These are phyloP conservation scores for Pseudonitzschia multiseries DNA, from an alignment of 108 stramenopile genomes.

Conservation along the genomic window DNA sequence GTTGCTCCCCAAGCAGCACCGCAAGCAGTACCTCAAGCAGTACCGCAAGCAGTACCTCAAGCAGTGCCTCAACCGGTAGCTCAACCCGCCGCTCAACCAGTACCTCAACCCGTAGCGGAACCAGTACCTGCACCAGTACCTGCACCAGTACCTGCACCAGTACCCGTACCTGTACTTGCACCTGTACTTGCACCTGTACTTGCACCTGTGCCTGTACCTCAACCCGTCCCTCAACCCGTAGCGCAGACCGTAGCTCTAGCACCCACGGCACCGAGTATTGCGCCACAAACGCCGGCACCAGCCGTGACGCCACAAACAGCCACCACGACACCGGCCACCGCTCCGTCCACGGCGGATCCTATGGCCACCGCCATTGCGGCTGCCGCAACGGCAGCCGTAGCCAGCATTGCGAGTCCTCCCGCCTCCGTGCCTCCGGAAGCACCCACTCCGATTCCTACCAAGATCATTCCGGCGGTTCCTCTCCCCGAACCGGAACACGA, in stretches of 20 bases:
- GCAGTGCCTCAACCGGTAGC: no score
- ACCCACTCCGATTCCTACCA: conserved; percentile 3
- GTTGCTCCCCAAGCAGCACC: no score
- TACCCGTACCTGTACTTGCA: no score
- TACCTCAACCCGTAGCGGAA: no score
- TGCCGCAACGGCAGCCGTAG: not conserved
- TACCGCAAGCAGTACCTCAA: no score
- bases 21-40: no score
- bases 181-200: no score
- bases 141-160: no score
- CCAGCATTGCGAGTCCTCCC: not conserved
- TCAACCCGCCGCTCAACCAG: no score
- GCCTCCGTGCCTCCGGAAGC: not conserved
- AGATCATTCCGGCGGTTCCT: conserved; percentile 8
- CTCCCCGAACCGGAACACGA: conserved; percentile 9
- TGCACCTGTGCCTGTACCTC: no score
- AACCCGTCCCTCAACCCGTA: not conserved
- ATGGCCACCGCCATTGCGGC: not conserved
- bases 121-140: no score
- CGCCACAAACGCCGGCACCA: not conserved
- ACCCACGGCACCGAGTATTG: not conserved
- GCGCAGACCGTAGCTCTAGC: not conserved
- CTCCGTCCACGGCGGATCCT: not conserved
- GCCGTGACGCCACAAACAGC: not conserved
- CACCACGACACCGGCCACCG: not conserved